Base-by-base conservation (phyloP, 805 yeast species). In the Lipomyces chichibuensis region DNA sequence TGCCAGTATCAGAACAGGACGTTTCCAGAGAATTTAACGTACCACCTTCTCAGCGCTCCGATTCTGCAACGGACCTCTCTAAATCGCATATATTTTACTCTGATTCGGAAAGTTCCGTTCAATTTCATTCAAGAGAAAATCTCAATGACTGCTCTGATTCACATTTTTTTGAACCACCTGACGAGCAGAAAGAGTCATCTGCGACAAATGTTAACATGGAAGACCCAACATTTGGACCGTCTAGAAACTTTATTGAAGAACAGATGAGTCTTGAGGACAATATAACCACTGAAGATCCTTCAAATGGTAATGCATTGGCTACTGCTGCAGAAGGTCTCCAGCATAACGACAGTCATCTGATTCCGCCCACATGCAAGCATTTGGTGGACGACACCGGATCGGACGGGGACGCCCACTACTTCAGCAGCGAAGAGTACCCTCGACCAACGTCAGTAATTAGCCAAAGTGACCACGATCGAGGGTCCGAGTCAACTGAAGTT, bases 371-470 rank as follows among this genome's bases (percentile, higher is more conserved):
- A 17, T 1, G 23, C 49, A 43, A 7, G 49, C 49, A 43, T 43
- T n/a, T 6, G 23, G 14, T n/a, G 14, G 49, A 43, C 20, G 55
- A 52, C 33, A 52, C 9, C 20, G 27, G n/a, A 52, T 52, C 55
- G 33, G 55, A 52, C 25, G 33, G 33, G 7, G 60, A 57, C 6
- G 20, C 62, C 6, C 33, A 14, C 20, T 59, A 59, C 20, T 59
- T 51, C 52, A 59, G 62, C 32, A 59, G 46, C 17, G 62, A 59
- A 29, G 62, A 59, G 17, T 46, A 59, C 27, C 61, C 62, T 23
- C 49, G 49, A 7, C 49, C 49, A 6, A 14, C 9, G 23, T 17
- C 49, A n/a, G 49, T 5, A 43, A 17, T 13, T 37, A 43, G 23
- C 49, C 49, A 43, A n/a, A 17, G 9, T n/a, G 49, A 43, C 11